phyloP scores from a whole-genome alignment of 108 stramenopile species.

The Nannochloropsis salina region DNA sequence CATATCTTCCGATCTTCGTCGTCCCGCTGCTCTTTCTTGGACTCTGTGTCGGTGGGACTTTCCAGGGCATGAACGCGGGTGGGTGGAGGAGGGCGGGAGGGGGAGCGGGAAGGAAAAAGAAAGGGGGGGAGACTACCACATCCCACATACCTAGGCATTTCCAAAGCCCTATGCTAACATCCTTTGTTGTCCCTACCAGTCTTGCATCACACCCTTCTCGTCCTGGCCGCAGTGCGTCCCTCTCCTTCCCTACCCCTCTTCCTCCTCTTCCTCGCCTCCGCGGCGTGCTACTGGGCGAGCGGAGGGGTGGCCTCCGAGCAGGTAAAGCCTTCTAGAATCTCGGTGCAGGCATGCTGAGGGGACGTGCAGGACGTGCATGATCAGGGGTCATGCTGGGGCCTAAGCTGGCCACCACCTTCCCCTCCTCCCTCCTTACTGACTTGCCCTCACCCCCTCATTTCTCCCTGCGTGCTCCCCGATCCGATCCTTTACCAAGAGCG shows the following conservation, averaged over 20 bases:
- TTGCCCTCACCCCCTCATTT: neutral
- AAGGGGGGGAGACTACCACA: neutral
- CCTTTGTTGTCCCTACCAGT: neutral
- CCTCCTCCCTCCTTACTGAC: neutral
- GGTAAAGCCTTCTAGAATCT: neutral
- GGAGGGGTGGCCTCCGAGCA: neutral
- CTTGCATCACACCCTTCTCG: slow-evolving; percentile 11
- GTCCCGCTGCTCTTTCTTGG: neutral
- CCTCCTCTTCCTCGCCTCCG: neutral
- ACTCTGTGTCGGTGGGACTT: neutral
- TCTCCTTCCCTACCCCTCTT: neutral
- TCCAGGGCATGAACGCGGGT: neutral
- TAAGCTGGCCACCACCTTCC: neutral
- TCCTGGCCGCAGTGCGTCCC: slow-evolving; percentile 11
- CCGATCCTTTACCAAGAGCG: neutral
- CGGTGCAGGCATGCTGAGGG: neutral
- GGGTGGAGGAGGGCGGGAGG: too few species aligned
- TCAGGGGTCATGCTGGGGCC: neutral
- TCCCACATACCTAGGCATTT: neutral
- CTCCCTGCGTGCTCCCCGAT: neutral
- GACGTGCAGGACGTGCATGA: neutral
- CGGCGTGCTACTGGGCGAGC: neutral
- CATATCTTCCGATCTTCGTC: neutral
- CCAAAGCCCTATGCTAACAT: neutral
- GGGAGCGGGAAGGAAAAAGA: neutral